phyloP scores from a whole-genome alignment of 1,284 basidiomycete genomes.

The Takashimella koratensis region DNA sequence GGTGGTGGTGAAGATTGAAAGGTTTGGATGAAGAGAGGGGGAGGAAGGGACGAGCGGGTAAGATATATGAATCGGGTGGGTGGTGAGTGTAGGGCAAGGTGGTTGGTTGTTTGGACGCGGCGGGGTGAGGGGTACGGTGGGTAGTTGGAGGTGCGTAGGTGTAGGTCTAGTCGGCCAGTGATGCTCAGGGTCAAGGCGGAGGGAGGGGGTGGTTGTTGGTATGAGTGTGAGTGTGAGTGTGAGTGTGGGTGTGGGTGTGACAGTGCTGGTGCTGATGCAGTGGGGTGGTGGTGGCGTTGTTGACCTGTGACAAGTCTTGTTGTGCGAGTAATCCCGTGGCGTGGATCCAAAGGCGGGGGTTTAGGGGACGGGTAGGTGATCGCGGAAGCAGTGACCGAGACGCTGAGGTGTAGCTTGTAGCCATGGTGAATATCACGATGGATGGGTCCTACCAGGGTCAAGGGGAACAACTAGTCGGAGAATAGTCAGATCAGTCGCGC shows the following conservation, averaged over 20 bases:
- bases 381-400: too few species aligned
- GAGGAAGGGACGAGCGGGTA: not conserved
- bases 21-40: conserved; percentile 10
- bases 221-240: not conserved
- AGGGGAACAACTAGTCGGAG: too few species aligned
- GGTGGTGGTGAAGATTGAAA: conserved; percentile 7
- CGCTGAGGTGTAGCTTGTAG: conserved; percentile 5
- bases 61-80: not conserved
- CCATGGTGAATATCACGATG: too few species aligned
- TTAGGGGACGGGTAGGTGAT: too few species aligned
- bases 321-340: too few species aligned
- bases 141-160: too few species aligned
- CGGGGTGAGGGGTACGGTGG: not conserved
- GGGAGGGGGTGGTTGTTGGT: conserved; percentile 1
- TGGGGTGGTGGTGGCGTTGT: too few species aligned
- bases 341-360: too few species aligned
- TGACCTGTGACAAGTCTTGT: too few species aligned
- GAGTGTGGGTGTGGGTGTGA: conserved; percentile 6
- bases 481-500: conserved; percentile 1
- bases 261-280: too few species aligned
- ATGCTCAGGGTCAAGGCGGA: not conserved
- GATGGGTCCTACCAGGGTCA: too few species aligned
- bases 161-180: too few species aligned
- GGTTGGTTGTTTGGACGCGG: not conserved
- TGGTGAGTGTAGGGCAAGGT: not conserved